A percentile compares a stretch with the other conserved stretches of the same genome.
Evolutionary conservation across 1,139 yeast species (phyloP).

Genomic region (Magnusiomyces suaveolens): DNA sequence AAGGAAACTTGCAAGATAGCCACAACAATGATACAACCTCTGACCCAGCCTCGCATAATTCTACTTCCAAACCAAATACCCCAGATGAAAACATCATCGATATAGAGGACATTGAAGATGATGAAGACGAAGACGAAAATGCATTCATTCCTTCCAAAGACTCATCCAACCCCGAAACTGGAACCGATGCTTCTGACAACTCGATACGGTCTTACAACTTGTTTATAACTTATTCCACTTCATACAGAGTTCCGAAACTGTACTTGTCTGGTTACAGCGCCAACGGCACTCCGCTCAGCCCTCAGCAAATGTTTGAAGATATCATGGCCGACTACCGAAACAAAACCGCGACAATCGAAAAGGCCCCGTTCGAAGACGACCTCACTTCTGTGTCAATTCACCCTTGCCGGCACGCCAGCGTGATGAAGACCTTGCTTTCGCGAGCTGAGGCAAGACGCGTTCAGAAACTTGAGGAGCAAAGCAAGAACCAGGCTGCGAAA

Average conservation of each 20-base stretch:
- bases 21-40: slow-evolving; percentile 6
- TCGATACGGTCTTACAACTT: slow-evolving; percentile 62
- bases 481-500: slow-evolving; percentile 22
- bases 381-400: slow-evolving; percentile 86
- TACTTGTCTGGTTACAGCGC: slow-evolving; percentile 80
- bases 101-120: slow-evolving; percentile 28
- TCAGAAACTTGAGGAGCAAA: slow-evolving; percentile 24
- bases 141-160: slow-evolving; percentile 21
- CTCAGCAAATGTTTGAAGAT: slow-evolving; percentile 90
- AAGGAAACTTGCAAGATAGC: too few species aligned
- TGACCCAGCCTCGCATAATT: too few species aligned
- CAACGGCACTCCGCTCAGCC: slow-evolving; percentile 77
- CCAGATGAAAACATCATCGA: slow-evolving; percentile 26
- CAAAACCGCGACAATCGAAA: slow-evolving; percentile 93
- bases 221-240: slow-evolving; percentile 85
- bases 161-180: background rate
- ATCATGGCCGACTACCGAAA: slow-evolving; percentile 84
- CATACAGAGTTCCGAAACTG: slow-evolving; percentile 92
- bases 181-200: background rate
- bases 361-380: slow-evolving; percentile 71
- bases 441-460: slow-evolving; percentile 42
- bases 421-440: slow-evolving; percentile 79
- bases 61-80: slow-evolving; percentile 8
- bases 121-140: slow-evolving; percentile 23
- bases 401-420: slow-evolving; percentile 92